These are phyloP conservation scores for Cladosporium cucumerinum DNA, from an alignment of 2,329 filamentous ascomycete genomes.

Conservation along the genomic window DNA sequence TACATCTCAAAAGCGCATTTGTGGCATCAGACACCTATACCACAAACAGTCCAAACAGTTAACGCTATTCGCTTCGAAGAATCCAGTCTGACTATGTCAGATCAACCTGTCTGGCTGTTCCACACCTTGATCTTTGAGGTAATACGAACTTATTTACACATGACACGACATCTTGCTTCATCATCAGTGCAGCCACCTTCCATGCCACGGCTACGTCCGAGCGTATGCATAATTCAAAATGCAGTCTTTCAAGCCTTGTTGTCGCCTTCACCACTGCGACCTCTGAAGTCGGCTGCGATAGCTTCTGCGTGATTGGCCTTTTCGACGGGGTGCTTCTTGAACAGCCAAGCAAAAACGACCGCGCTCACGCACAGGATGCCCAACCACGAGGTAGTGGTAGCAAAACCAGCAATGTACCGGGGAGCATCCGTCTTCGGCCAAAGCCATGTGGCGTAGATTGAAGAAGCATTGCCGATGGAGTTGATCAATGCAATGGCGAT, in stretches of 20 bases:
- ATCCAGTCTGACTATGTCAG: too few species aligned
- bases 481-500: slow-evolving; percentile 31
- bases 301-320: neutral
- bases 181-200: neutral
- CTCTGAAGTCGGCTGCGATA: neutral
- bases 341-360: slow-evolving; percentile 2
- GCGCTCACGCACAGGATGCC: neutral
- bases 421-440: slow-evolving; percentile 8
- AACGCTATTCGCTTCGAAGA: too few species aligned
- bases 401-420: slow-evolving; percentile 2
- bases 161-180: neutral
- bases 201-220: neutral
- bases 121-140: neutral
- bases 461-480: slow-evolving; percentile 21
- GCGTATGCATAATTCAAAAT: neutral
- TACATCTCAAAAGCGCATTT: too few species aligned
- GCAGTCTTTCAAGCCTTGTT: neutral
- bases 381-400: slow-evolving; percentile 4
- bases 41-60: too few species aligned
- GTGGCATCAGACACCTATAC: too few species aligned
- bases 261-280: neutral
- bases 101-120: too few species aligned
- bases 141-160: neutral
- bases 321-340: neutral
- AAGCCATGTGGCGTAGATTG: slow-evolving; percentile 4